These are phyloP conservation scores for Talinum fruticosum DNA, from an alignment of 148 eudicot genomes.

Conservation along the genomic window DNA sequence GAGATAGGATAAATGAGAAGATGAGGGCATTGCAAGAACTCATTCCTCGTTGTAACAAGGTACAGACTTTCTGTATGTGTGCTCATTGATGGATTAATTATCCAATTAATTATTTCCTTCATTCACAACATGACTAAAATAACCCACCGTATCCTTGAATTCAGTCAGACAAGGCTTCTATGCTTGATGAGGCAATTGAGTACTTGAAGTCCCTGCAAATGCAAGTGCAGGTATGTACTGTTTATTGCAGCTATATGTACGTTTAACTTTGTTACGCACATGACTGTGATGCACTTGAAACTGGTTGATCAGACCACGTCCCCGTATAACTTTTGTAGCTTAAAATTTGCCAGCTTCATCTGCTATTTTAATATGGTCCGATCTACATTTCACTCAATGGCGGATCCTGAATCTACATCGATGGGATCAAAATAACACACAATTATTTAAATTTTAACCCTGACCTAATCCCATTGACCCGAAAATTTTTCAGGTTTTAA, in stretches of 20 bases:
- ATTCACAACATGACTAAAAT: neutral
- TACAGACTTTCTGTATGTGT: neutral
- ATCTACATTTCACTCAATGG: too few species aligned
- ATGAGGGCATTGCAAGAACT: slow-evolving; percentile 85
- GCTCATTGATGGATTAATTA: neutral
- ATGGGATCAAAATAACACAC: too few species aligned
- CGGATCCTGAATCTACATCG: too few species aligned
- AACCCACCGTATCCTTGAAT: slow-evolving; percentile 4
- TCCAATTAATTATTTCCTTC: neutral
- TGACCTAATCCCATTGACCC: too few species aligned
- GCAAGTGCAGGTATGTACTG: slow-evolving; percentile 69
- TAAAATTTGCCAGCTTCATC: neutral
- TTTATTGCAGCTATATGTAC: neutral
- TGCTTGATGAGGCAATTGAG: slow-evolving; percentile 88
- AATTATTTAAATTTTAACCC: too few species aligned
- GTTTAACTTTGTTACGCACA: neutral
- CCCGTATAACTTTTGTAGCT: neutral
- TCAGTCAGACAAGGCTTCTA: slow-evolving; percentile 84
- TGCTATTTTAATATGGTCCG: too few species aligned
- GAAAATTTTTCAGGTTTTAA: too few species aligned
- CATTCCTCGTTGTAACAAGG: slow-evolving; percentile 86
- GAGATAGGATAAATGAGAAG: slow-evolving; percentile 86
- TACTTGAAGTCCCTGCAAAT: slow-evolving; percentile 67
- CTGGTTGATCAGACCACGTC: neutral
- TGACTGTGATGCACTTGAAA: neutral